Evolutionary conservation across 257 asterid species (phyloP).

Genomic region (Catharanthus roseus): DNA sequence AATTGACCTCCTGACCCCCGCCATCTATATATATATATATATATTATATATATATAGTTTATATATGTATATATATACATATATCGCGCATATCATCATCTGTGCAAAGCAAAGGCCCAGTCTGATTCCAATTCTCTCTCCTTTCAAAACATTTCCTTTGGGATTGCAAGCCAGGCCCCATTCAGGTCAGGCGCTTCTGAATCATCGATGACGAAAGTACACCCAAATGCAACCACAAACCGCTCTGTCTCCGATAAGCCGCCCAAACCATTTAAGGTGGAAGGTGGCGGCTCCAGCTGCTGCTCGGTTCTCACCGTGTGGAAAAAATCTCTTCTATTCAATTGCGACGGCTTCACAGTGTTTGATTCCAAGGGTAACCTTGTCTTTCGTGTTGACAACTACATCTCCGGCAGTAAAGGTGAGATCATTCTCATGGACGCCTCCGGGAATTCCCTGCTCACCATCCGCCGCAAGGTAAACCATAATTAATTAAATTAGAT

Average conservation of each 20-base stretch:
- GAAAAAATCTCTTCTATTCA: constrained; percentile 68
- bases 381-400: constrained; percentile 71
- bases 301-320: constrained; percentile 55
- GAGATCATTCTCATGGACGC: constrained; percentile 68
- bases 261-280: constrained; percentile 10
- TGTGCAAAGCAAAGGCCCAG: background rate
- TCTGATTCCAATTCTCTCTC: background rate
- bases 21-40: background rate
- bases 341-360: constrained; percentile 77
- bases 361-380: constrained; percentile 54
- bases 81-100: background rate
- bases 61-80: no score
- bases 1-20: no score
- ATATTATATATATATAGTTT: no score
- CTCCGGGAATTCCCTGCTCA: constrained; percentile 51
- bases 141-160: background rate
- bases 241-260: background rate
- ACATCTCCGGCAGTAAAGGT: constrained; percentile 34
- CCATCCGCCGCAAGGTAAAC: constrained; percentile 67
- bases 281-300: background rate
- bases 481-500: no score
- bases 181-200: background rate
- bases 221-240: constrained; percentile 37
- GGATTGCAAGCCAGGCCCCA: background rate
- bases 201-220: constrained; percentile 51